phyloP scores from a whole-genome alignment of 192 early-diverging fungal genomes.

The Chytriomyces sp. region DNA sequence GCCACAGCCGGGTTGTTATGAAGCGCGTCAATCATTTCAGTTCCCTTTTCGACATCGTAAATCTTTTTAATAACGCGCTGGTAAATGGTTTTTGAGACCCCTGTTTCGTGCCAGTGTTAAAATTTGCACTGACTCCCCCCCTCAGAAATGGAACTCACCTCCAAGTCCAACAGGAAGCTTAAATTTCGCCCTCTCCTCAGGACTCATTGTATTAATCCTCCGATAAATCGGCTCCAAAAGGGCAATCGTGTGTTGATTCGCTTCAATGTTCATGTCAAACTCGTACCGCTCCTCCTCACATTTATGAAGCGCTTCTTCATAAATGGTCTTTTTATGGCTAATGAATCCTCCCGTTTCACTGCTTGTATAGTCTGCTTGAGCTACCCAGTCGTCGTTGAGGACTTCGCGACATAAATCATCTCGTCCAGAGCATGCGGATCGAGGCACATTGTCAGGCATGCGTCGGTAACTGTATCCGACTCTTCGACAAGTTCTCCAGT shows the following conservation, averaged over 20 bases:
- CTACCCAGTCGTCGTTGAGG: conserved; percentile 95
- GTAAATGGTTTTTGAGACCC: conserved; percentile 83
- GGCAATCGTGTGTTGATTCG: conserved; percentile 87
- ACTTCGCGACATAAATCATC: conserved; percentile 92
- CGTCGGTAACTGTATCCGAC: conserved; percentile 77
- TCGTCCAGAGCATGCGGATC: conserved; percentile 82
- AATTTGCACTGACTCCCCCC: neutral
- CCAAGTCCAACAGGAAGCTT: conserved; percentile 78
- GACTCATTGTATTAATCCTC: conserved; percentile 80
- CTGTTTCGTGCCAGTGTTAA: conserved; percentile 26
- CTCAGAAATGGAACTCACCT: conserved; percentile 47
- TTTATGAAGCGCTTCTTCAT: conserved; percentile 92
- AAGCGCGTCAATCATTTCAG: conserved; percentile 89
- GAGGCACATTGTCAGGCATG: conserved; percentile 60
- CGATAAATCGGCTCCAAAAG: conserved; percentile 88
- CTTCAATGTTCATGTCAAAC: conserved; percentile 97
- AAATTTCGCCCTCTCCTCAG: conserved; percentile 77
- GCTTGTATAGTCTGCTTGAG: conserved; percentile 88
- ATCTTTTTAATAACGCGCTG: conserved; percentile 93
- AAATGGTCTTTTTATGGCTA: conserved; percentile 88
- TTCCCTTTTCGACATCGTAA: conserved; percentile 84
- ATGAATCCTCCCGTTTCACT: conserved; percentile 83
- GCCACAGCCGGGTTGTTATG: conserved; percentile 90
- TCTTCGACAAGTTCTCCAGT: conserved; percentile 63
- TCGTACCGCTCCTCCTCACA: conserved; percentile 98